Conservation (phyloP, 2,329 filamentous ascomycete genomes). For the Ceratocystis harringtonii region DNA sequence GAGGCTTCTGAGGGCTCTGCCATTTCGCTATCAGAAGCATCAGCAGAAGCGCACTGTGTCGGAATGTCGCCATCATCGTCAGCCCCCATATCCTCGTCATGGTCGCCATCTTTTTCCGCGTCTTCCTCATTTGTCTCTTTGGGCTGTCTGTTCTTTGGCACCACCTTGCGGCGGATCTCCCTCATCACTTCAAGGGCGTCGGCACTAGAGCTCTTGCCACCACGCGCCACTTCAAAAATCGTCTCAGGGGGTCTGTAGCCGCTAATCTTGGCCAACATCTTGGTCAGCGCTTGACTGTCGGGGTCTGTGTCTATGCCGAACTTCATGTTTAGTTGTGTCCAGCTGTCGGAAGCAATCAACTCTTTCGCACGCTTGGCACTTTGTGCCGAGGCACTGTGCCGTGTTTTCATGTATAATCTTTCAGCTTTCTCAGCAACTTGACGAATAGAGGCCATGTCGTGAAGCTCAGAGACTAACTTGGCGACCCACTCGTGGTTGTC, state of each 20-base stretch:
- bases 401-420: slow-evolving; percentile 77
- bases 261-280: slow-evolving; percentile 79
- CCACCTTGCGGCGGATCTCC: slow-evolving; percentile 53
- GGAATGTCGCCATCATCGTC: slow-evolving; percentile 20
- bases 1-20: slow-evolving; percentile 31
- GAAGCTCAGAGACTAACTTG: slow-evolving; percentile 59
- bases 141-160: slow-evolving; percentile 36
- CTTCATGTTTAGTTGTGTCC: slow-evolving; percentile 62
- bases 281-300: slow-evolving; percentile 56
- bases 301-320: slow-evolving; percentile 57
- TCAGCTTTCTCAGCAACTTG: slow-evolving; percentile 74
- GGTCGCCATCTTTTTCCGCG: slow-evolving; percentile 21
- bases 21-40: slow-evolving; percentile 26
- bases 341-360: slow-evolving; percentile 52
- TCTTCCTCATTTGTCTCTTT: slow-evolving; percentile 25
- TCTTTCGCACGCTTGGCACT: slow-evolving; percentile 80
- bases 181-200: slow-evolving; percentile 65
- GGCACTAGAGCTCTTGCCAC: slow-evolving; percentile 44
- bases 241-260: slow-evolving; percentile 83
- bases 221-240: slow-evolving; percentile 82
- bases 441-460: slow-evolving; percentile 57
- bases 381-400: slow-evolving; percentile 77
- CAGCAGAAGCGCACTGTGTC: slow-evolving; percentile 19
- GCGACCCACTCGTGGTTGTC: slow-evolving; percentile 67
- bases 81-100: slow-evolving; percentile 25